Evolutionary conservation across 495 filamentous ascomycete species (phyloP), one percentile per base, ranked within the genome.

Genomic region (Chaetomium tenue): DNA sequence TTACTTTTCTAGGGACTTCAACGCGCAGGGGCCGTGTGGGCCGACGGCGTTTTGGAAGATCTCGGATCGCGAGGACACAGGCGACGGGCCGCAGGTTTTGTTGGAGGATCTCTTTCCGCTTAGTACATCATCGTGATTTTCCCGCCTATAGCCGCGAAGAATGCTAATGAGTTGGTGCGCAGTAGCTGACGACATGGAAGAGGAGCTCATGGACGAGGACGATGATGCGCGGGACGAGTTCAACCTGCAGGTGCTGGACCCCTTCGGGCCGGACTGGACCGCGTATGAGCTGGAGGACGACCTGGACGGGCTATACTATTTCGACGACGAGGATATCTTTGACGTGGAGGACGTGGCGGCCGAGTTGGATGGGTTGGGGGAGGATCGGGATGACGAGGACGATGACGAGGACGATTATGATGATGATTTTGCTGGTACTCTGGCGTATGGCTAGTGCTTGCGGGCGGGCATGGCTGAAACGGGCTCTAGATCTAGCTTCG

Each of bases 1-100:
- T 54, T 26, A 3, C 8, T 48, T 12, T 26, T 37, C 33, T 33
- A 84, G 83, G 64, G 83, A 88, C 68, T 83, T 76, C 64, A 82
- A 85, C 66, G 73, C 75, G 13, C 81, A 84, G 59, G 86, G 86
- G 5, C 87, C 87, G 0, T 85, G 79, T 3, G 87, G 87, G 5
- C 87, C 87, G 8, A 86, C 86, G 16, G 82, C 83, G 7, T 89
- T 88, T 68, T 90, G 87, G 87, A 90, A 90, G 74, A 71, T 84
- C 5, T 80, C 77, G 37, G 84, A 88, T 51, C 60, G 56, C 15
- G 69, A 71, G 66, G 51, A 68, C 5, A 40, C 68, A 11, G 30
- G 13, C 13, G 68, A 68, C 4, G 68, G 67, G 46, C 37, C 70
- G 13, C 58, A 65, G 58, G 63, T 69, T 3, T 47, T 71, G 18